phyloP scores from a whole-genome alignment of 1,284 basidiomycete species.

The Microbotryum silenes-acaulis region DNA sequence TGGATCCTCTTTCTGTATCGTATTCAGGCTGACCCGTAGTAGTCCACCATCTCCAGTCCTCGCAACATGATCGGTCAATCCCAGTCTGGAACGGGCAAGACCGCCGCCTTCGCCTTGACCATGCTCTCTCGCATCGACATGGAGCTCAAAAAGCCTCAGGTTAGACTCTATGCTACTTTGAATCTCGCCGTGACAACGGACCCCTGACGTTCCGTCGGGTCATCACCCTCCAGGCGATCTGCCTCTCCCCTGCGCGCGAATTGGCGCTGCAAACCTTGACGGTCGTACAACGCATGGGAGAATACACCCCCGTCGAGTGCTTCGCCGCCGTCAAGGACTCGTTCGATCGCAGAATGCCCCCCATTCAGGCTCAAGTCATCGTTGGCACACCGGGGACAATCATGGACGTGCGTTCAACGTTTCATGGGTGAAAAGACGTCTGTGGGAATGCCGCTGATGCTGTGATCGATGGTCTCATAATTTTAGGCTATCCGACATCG shows the following conservation, averaged over 20 bases:
- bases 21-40: conserved; percentile 8
- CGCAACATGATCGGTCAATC: conserved; percentile 99
- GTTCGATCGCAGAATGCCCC: conserved; percentile 50
- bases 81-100: conserved; percentile 98
- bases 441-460: conserved; percentile 50
- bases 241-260: conserved; percentile 90
- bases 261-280: conserved; percentile 96
- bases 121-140: conserved; percentile 95
- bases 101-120: conserved; percentile 93
- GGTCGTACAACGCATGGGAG: conserved; percentile 88
- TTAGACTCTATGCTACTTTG: conserved; percentile 39
- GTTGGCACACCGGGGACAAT: conserved; percentile 97
- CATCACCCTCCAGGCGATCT: conserved; percentile 60
- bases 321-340: conserved; percentile 88
- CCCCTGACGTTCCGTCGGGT: not conserved
- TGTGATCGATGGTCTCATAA: conserved; percentile 41
- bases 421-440: conserved; percentile 35
- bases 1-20: conserved; percentile 13
- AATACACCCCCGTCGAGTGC: conserved; percentile 85
- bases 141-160: conserved; percentile 72
- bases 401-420: conserved; percentile 57
- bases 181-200: not conserved
- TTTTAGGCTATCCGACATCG: no score
- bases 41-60: conserved; percentile 50
- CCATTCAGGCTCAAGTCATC: conserved; percentile 79